These are phyloP conservation scores for Berkeleyomyces basicola DNA, from an alignment of 2,329 filamentous ascomycete genomes.

Conservation along the genomic window DNA sequence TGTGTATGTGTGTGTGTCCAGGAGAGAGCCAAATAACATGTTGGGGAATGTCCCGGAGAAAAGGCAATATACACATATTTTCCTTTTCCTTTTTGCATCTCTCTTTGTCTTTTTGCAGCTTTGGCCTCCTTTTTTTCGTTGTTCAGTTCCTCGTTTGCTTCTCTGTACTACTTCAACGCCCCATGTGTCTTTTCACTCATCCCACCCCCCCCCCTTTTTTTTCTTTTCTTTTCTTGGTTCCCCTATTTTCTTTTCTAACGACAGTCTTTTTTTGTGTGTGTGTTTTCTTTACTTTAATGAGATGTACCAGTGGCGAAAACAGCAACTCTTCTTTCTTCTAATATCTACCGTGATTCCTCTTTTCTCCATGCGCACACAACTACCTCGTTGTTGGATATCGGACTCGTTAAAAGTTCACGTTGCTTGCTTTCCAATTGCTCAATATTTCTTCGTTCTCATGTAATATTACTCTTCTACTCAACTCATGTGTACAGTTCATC, in stretches of 20 bases:
- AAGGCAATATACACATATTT: not conserved
- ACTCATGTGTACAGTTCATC: constrained; percentile 51
- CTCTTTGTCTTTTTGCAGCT: not conserved
- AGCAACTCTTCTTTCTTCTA: not conserved
- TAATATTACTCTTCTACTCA: not conserved
- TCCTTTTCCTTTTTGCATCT: not conserved
- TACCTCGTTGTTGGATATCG: not conserved
- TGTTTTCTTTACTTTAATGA: constrained; percentile 10
- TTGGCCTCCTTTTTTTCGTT: not conserved
- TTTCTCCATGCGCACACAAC: not conserved
- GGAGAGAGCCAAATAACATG: not conserved
- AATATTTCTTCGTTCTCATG: not conserved
- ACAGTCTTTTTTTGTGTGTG: not conserved
- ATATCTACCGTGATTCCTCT: not conserved
- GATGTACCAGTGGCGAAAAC: not conserved
- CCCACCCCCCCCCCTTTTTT: not conserved
- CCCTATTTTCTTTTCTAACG: constrained; percentile 4
- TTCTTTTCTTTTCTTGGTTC: constrained; percentile 6
- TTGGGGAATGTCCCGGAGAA: not conserved
- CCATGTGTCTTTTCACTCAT: not conserved
- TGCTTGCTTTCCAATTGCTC: no score
- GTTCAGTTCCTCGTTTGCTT: not conserved
- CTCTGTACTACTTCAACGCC: not conserved
- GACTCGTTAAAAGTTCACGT: no score
- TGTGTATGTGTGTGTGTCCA: no score